Evolutionary conservation across 2,329 filamentous ascomycete species (phyloP).

Genomic region (Colletotrichum viniferum): DNA sequence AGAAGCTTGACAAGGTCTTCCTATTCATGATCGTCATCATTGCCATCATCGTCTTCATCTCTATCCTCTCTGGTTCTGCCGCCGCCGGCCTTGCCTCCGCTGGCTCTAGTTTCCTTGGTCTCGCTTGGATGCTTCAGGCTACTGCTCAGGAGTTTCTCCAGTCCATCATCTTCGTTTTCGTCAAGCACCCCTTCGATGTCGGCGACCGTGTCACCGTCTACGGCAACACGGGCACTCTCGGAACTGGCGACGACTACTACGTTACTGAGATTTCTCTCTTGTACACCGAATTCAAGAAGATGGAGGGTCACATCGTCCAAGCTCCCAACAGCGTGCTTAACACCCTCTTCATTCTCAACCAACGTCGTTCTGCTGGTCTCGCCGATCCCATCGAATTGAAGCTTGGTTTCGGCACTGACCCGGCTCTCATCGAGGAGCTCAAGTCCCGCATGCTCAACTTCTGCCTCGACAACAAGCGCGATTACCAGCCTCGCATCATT

Average conservation of each 20-base stretch:
- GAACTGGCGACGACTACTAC: conserved; percentile 91
- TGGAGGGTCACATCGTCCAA: conserved; percentile 95
- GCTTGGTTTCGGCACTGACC: conserved; percentile 86
- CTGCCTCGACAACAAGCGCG: conserved; percentile 83
- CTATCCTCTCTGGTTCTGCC: conserved; percentile 88
- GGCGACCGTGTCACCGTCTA: conserved; percentile 93
- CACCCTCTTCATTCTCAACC: conserved; percentile 92
- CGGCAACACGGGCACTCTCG: conserved; percentile 80
- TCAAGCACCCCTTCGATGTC: conserved; percentile 97
- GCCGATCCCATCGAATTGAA: conserved; percentile 85
- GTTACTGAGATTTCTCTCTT: conserved; percentile 92
- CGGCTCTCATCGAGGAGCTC: conserved; percentile 82
- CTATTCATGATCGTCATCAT: conserved; percentile 85
- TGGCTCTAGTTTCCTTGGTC: conserved; percentile 83
- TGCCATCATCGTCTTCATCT: conserved; percentile 83
- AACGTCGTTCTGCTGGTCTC: conserved; percentile 85
- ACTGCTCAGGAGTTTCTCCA: conserved; percentile 95
- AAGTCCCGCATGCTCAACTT: conserved; percentile 83
- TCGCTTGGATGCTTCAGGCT: conserved; percentile 91
- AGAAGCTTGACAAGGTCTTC: conserved; percentile 87
- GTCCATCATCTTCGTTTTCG: conserved; percentile 92
- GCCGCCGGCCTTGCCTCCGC: conserved; percentile 88
- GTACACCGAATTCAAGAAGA: conserved; percentile 98
- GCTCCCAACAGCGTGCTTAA: conserved; percentile 95
- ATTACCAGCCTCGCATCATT: conserved; percentile 85